Conservation (phyloP, 257 asterid species). For the Verbena officinalis region DNA sequence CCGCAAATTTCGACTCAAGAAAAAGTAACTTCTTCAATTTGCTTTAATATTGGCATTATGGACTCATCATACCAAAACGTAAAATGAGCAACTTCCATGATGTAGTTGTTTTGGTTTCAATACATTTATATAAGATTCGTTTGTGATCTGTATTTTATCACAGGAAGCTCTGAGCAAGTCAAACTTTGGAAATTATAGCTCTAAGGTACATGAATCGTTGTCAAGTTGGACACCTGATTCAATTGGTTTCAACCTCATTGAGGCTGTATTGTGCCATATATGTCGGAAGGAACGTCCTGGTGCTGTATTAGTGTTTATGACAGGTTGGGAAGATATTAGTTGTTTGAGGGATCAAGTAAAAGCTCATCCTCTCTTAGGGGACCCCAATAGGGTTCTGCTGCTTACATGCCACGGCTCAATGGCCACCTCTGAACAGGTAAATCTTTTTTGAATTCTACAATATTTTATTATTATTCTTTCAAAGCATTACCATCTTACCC, state of each 20-base stretch:
- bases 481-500: neutral
- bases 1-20: neutral
- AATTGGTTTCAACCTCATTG: constrained; percentile 94
- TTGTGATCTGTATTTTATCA: constrained; percentile 25
- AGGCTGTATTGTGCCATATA: constrained; percentile 91
- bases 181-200: constrained; percentile 77
- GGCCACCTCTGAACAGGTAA: constrained; percentile 97
- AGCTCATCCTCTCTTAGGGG: constrained; percentile 98
- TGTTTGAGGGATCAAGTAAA: constrained; percentile 92
- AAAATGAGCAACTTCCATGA: neutral
- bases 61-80: neutral
- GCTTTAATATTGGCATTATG: neutral
- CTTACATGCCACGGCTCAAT: constrained; percentile 97
- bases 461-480: constrained; percentile 12
- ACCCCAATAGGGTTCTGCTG: constrained; percentile 91
- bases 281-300: constrained; percentile 97
- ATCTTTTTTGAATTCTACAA: constrained; percentile 14
- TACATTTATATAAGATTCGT: too few species aligned
- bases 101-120: neutral
- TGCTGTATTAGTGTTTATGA: constrained; percentile 91
- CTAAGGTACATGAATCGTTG: constrained; percentile 87
- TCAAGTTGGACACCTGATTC: constrained; percentile 89
- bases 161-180: constrained; percentile 90
- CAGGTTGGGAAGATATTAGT: constrained; percentile 99
- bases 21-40: neutral